Conservation (phyloP, 148 eudicot species). For the Pharnaceum exiguum region DNA sequence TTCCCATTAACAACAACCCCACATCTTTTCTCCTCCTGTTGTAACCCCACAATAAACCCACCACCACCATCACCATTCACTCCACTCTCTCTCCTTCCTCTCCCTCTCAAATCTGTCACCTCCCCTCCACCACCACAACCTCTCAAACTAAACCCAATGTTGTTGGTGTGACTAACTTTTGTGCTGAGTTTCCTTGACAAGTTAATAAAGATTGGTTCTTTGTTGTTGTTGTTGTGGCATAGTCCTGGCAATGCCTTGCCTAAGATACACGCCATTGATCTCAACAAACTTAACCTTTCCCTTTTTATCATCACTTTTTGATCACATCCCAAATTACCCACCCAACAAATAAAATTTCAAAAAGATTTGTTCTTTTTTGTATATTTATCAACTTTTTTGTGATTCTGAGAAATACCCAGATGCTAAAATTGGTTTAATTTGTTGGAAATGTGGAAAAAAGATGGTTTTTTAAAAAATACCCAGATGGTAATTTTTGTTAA, state of each 20-base stretch:
- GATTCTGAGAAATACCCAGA: too few relatives aligned
- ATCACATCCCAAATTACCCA: conserved; percentile 5
- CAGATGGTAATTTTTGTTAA: too few relatives aligned
- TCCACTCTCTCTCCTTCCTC: neutral
- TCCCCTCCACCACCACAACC: conserved; percentile 25
- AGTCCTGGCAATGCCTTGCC: conserved; percentile 24
- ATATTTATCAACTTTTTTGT: too few relatives aligned
- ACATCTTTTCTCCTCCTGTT: conserved; percentile 13
- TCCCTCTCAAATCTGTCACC: conserved; percentile 17
- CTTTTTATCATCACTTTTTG: conserved; percentile 23
- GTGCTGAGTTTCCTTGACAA: conserved; percentile 12
- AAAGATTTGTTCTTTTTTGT: too few relatives aligned
- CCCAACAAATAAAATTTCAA: neutral
- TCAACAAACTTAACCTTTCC: conserved; percentile 12
- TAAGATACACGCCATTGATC: conserved; percentile 23
- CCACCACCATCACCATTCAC: conserved; percentile 11
- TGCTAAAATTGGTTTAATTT: too few relatives aligned
- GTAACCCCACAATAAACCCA: conserved; percentile 23
- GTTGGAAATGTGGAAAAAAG: too few relatives aligned
- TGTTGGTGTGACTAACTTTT: neutral
- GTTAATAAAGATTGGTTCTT: conserved; percentile 14
- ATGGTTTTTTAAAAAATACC: too few relatives aligned
- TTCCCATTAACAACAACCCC: conserved; percentile 14
- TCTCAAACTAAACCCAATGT: conserved; percentile 21
- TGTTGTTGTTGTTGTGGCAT: too few relatives aligned